These are phyloP conservation scores for Diaporthe nobilis DNA, from an alignment of 2,329 filamentous ascomycete genomes.

Conservation along the genomic window DNA sequence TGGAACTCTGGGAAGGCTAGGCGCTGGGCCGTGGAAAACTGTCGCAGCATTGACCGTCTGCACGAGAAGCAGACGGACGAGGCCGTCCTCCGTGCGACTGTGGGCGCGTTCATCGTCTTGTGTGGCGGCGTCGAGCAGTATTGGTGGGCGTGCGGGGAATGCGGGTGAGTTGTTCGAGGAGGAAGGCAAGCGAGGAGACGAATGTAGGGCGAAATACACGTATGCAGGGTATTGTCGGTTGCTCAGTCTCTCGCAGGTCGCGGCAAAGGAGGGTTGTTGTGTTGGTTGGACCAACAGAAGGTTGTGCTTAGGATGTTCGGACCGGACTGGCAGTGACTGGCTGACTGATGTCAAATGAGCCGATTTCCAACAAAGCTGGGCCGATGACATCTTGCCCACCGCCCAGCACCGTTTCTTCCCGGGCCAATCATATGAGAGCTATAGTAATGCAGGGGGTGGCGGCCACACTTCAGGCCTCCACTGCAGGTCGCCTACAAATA, in stretches of 20 bases:
- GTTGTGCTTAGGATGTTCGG: neutral
- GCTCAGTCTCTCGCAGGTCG: neutral
- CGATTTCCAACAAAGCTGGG: constrained; percentile 31
- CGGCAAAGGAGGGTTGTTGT: neutral
- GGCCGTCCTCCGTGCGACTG: constrained; percentile 51
- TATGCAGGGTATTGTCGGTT: neutral
- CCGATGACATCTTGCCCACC: constrained; percentile 30
- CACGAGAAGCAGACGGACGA: constrained; percentile 57
- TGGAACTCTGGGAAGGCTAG: constrained; percentile 59
- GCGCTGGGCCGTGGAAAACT: constrained; percentile 56
- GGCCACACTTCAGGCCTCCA: neutral
- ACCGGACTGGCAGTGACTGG: constrained; percentile 2
- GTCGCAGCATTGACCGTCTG: constrained; percentile 58
- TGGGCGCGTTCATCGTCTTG: constrained; percentile 59
- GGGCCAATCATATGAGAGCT: constrained; percentile 17
- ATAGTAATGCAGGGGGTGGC: neutral
- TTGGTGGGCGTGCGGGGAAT: neutral
- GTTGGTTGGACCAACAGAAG: constrained; percentile 19
- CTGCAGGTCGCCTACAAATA: neutral
- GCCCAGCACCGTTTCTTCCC: constrained; percentile 26
- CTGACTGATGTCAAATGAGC: constrained; percentile 34
- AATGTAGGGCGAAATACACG: neutral
- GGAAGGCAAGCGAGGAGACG: neutral
- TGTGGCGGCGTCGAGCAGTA: neutral
- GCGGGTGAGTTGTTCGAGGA: neutral